Base-by-base conservation (phyloP, 2,329 filamentous ascomycete genomes). In the Aspergillus fischeri region DNA sequence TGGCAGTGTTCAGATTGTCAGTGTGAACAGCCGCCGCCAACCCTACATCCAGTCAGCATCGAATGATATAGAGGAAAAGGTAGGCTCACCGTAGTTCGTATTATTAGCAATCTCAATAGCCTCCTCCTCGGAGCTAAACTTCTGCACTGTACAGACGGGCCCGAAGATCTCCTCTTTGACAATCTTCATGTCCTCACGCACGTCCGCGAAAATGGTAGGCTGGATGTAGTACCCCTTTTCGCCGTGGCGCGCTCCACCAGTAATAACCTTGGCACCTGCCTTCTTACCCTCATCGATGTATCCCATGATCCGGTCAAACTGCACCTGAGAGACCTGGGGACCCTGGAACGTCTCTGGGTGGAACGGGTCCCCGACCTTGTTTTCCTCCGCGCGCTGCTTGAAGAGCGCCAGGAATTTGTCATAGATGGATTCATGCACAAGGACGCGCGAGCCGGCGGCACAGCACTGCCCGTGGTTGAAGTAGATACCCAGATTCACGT, bases 141-240 rank as follows among this genome's bases (percentile, higher is more conserved):
- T 88, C 65, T 84, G 82, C 62, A 92, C 83, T 55, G 88, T 83
- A 71, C 89, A 86, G 38, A 92, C 89, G 6, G 90, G 90, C 25
- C 89, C 90, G 72, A 93, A 93, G 58, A 90, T 90, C 73, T 93
- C 90, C 71, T 91, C 87, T 65, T 84, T 82, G 80, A 89, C 87
- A 63, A 92, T 88, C 70, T 85, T 84, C 73, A 89, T 88, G 70
- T 84, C 75, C 25, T 86, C 79, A 54, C 80, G 84, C 66, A 93
- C 90, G 71, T 91, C 86, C 77, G 84, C 87, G 83, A 82, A 91
- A 78, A 94, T 91, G 71, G 74, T 94, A 48, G 90, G 90, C 82
- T 93, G 82, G 77, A 94, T 92, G 80, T 92, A 94, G 84, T 89
- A 94, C 60, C 89, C 89, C 82, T 91, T 88, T 67, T 81, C 76